Conservation (phyloP, 2,329 filamentous ascomycete species). For the Mariannaea elegans region DNA sequence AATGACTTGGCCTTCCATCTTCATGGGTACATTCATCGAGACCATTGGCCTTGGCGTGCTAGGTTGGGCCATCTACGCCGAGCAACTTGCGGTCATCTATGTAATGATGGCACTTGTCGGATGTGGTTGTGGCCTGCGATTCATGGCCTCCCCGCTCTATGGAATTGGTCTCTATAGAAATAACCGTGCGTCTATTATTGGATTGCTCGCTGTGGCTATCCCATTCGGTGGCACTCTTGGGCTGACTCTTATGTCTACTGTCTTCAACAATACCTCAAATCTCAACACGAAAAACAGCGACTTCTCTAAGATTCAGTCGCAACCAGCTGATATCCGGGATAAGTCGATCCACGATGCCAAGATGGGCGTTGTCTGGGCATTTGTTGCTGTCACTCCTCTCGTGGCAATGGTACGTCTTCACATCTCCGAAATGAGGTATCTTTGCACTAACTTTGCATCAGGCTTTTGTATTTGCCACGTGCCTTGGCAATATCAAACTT, state of each 20-base stretch:
- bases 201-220: slow-evolving; percentile 65
- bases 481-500: slow-evolving; percentile 46
- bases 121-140: slow-evolving; percentile 68
- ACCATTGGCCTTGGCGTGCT: slow-evolving; percentile 67
- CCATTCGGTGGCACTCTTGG: slow-evolving; percentile 72
- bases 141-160: slow-evolving; percentile 72
- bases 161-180: slow-evolving; percentile 68
- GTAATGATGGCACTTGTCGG: slow-evolving; percentile 74
- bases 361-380: slow-evolving; percentile 72
- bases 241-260: slow-evolving; percentile 72
- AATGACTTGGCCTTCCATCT: slow-evolving; percentile 68
- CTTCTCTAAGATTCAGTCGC: slow-evolving; percentile 36
- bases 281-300: slow-evolving; percentile 35
- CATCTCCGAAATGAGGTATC: neutral
- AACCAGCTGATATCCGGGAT: slow-evolving; percentile 16
- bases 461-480: slow-evolving; percentile 39
- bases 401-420: slow-evolving; percentile 52
- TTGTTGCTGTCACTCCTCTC: slow-evolving; percentile 68
- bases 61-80: slow-evolving; percentile 62
- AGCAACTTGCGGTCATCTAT: slow-evolving; percentile 61
- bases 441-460: slow-evolving; percentile 23
- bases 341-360: slow-evolving; percentile 41
- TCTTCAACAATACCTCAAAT: slow-evolving; percentile 68
- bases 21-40: slow-evolving; percentile 65
- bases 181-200: slow-evolving; percentile 66